Evolutionary conservation across 1,284 basidiomycete species (phyloP).

Genomic region (Trichosporon coremiiforme): DNA sequence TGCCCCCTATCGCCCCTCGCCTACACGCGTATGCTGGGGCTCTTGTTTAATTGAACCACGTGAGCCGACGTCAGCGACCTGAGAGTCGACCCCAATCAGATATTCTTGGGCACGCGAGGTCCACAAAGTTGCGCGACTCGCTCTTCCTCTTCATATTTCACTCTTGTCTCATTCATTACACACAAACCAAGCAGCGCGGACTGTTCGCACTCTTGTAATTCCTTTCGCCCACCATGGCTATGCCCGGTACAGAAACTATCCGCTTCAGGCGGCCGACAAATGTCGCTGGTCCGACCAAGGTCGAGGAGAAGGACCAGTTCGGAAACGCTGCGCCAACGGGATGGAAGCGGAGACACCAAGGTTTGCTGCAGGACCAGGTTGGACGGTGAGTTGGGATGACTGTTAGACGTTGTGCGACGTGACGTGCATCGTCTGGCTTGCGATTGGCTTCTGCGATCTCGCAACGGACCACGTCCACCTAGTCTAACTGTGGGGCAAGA

Average conservation of each 20-base stretch:
- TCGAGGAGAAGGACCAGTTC: slow-evolving; percentile 47
- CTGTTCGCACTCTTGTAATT: background rate
- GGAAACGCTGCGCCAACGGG: slow-evolving; percentile 46
- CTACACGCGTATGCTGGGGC: background rate
- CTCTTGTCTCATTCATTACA: background rate
- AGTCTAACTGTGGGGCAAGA: background rate
- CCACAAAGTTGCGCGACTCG: slow-evolving; percentile 3
- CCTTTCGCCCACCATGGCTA: slow-evolving; percentile 25
- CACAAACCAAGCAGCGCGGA: background rate
- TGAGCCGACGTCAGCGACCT: slow-evolving; percentile 15
- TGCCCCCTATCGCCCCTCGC: background rate
- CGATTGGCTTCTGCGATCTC: no score
- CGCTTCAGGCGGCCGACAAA: slow-evolving; percentile 53
- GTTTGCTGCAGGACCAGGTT: slow-evolving; percentile 55
- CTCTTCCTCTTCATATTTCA: slow-evolving; percentile 1
- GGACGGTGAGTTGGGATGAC: slow-evolving; percentile 36
- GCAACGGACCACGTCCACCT: no score
- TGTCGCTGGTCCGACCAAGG: slow-evolving; percentile 37
- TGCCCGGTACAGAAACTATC: slow-evolving; percentile 54
- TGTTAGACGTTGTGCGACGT: no score
- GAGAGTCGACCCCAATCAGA: slow-evolving; percentile 17
- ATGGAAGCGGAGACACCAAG: slow-evolving; percentile 54
- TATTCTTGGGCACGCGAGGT: background rate
- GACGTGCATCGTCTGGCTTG: no score
- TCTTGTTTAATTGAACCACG: background rate